Conservation (phyloP, 2,329 filamentous ascomycete genomes). For the Coniochaeta sp. region DNA sequence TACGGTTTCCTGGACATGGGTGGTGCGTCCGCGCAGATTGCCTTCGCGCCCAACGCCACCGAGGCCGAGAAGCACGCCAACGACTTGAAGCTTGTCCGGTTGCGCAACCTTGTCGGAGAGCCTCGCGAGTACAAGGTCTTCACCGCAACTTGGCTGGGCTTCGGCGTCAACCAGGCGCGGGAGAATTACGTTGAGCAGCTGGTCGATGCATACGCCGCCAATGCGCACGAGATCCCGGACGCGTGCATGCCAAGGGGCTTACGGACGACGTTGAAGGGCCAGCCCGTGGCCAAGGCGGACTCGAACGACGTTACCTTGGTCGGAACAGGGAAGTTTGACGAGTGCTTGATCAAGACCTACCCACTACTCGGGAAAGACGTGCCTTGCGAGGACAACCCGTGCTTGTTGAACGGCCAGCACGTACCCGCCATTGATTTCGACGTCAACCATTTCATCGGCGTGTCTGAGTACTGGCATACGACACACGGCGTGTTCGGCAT, state of each 20-base stretch:
- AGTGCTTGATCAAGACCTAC: constrained; percentile 75
- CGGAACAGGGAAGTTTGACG: constrained; percentile 80
- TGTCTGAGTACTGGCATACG: constrained; percentile 98
- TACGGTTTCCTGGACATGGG: constrained; percentile 99
- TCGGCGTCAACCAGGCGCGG: constrained; percentile 91
- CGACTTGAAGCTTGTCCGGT: constrained; percentile 76
- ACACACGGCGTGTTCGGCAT: constrained; percentile 83
- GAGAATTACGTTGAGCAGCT: constrained; percentile 75
- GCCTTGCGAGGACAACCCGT: constrained; percentile 75
- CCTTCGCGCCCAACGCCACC: constrained; percentile 89
- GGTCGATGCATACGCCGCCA: constrained; percentile 49
- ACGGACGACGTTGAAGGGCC: constrained; percentile 65
- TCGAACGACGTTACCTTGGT: constrained; percentile 48
- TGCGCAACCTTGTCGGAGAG: constrained; percentile 76
- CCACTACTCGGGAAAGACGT: constrained; percentile 86
- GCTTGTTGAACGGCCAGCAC: constrained; percentile 83
- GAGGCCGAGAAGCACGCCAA: constrained; percentile 85
- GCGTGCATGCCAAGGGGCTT: constrained; percentile 82
- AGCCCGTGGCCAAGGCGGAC: constrained; percentile 32
- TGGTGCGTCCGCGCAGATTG: constrained; percentile 93
- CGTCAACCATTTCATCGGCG: constrained; percentile 94
- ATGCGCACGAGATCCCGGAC: constrained; percentile 67
- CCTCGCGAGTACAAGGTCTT: constrained; percentile 82
- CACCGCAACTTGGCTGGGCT: constrained; percentile 93
- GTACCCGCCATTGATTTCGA: constrained; percentile 95